These are phyloP conservation scores for Trypanosoma scelopori DNA, from an alignment of 208 protist species.

Conservation along the genomic window DNA sequence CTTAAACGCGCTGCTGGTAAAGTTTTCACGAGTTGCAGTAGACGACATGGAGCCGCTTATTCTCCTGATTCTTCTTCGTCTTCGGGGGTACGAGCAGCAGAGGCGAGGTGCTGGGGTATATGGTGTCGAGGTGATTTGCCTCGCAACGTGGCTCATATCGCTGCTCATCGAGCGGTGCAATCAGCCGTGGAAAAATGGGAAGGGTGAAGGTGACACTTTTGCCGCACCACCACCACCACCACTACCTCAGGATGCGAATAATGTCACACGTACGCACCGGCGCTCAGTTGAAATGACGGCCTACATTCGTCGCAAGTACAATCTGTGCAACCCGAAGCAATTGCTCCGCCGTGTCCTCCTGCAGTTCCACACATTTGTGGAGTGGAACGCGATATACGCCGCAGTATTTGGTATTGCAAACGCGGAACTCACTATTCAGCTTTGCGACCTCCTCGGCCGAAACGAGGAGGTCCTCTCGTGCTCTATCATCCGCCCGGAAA, in stretches of 20 bases:
- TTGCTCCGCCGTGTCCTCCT: constrained; percentile 8
- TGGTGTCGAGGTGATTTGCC: constrained; percentile 17
- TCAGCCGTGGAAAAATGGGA: constrained; percentile 4
- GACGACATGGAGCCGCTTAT: constrained; percentile 28
- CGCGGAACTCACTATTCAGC: not conserved
- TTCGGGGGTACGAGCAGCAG: constrained; percentile 20
- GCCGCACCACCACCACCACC: constrained; percentile 3
- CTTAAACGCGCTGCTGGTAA: constrained; percentile 22
- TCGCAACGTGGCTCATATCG: constrained; percentile 29
- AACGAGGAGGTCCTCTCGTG: constrained; percentile 11
- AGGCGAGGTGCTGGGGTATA: constrained; percentile 1
- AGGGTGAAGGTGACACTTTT: constrained; percentile 6
- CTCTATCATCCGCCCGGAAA: constrained; percentile 21
- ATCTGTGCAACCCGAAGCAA: constrained; percentile 8
- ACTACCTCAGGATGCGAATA: not conserved
- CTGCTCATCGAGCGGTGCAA: constrained; percentile 30
- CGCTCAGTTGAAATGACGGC: constrained; percentile 12
- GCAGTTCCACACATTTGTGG: constrained; percentile 13
- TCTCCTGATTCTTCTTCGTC: constrained; percentile 25
- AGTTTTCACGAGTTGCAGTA: constrained; percentile 20
- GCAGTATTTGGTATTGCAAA: constrained; percentile 24
- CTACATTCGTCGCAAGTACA: constrained; percentile 19
- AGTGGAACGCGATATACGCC: constrained; percentile 14
- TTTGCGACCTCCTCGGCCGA: constrained; percentile 8
- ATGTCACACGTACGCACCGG: not conserved